Percentiles rank a stretch among this genome's conserved stretches.
Evolutionary conservation across 1,284 basidiomycete species (phyloP).

Genomic region (Anthracocystis walkeri): DNA sequence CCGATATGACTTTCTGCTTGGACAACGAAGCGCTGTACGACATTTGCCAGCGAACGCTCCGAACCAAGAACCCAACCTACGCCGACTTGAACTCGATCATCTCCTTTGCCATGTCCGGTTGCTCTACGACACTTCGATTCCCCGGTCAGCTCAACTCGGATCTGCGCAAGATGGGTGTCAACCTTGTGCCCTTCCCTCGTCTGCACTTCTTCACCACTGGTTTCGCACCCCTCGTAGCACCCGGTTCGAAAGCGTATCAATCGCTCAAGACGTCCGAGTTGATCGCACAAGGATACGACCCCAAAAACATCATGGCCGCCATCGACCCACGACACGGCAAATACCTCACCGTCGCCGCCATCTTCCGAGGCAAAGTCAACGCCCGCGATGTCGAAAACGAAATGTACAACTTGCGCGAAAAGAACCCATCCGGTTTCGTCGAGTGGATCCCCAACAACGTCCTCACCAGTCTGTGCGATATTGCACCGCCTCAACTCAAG

Average conservation of each 20-base stretch:
- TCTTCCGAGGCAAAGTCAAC: slow-evolving; percentile 77
- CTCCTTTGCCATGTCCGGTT: slow-evolving; percentile 97
- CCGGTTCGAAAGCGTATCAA: slow-evolving; percentile 73
- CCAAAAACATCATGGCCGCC: slow-evolving; percentile 75
- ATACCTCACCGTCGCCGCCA: slow-evolving; percentile 87
- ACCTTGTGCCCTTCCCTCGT: slow-evolving; percentile 75
- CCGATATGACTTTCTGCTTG: slow-evolving; percentile 88
- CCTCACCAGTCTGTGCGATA: slow-evolving; percentile 66
- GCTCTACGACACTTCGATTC: slow-evolving; percentile 94
- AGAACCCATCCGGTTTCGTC: slow-evolving; percentile 64
- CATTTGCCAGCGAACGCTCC: slow-evolving; percentile 81
- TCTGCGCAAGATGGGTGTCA: slow-evolving; percentile 90
- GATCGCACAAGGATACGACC: slow-evolving; percentile 66
- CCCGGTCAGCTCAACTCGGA: slow-evolving; percentile 95
- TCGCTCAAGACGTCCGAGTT: slow-evolving; percentile 66
- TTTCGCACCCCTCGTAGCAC: slow-evolving; percentile 68
- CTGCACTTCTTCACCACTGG: slow-evolving; percentile 70
- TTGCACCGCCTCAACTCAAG: slow-evolving; percentile 64
- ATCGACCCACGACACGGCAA: slow-evolving; percentile 86
- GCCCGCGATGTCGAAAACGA: slow-evolving; percentile 71
- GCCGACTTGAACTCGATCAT: slow-evolving; percentile 76
- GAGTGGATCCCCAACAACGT: slow-evolving; percentile 70
- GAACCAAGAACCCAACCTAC: slow-evolving; percentile 74
- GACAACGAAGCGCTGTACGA: slow-evolving; percentile 96
- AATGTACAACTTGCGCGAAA: slow-evolving; percentile 67